phyloP scores from a whole-genome alignment of 805 yeast genomes.

The Candida hungchunana region DNA sequence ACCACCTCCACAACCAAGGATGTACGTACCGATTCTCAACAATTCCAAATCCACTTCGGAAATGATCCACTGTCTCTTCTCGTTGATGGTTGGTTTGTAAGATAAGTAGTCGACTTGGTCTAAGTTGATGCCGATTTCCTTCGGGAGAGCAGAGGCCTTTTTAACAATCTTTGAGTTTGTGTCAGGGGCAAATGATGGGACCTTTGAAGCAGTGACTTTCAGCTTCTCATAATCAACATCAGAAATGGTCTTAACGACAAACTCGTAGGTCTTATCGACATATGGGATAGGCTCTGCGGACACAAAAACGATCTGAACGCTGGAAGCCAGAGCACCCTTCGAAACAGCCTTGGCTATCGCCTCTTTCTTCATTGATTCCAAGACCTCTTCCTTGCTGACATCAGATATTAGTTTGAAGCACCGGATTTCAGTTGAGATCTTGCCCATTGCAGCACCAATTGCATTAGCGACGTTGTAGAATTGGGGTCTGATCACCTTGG shows the following conservation, averaged over 20 bases:
- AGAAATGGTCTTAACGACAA: slow-evolving; percentile 13
- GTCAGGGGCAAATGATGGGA: slow-evolving; percentile 8
- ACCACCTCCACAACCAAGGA: slow-evolving; percentile 48
- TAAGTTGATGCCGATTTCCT: slow-evolving; percentile 1
- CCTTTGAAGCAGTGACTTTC: slow-evolving; percentile 34
- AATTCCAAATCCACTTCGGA: slow-evolving; percentile 33
- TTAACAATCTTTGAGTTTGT: neutral
- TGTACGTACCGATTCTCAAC: slow-evolving; percentile 39
- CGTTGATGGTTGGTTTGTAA: slow-evolving; percentile 10
- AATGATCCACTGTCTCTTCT: slow-evolving; percentile 21
- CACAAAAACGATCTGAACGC: slow-evolving; percentile 22
- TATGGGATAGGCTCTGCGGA: slow-evolving; percentile 27
- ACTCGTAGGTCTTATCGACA: slow-evolving; percentile 25
- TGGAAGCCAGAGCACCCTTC: slow-evolving; percentile 23
- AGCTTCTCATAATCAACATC: slow-evolving; percentile 17
- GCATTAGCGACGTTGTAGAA: slow-evolving; percentile 43
- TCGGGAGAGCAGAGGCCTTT: neutral
- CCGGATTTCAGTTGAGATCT: slow-evolving; percentile 27
- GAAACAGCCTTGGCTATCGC: slow-evolving; percentile 18
- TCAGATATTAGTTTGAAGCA: slow-evolving; percentile 3
- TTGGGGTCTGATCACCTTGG: slow-evolving; percentile 37
- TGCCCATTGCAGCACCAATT: slow-evolving; percentile 45
- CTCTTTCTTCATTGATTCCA: slow-evolving; percentile 17
- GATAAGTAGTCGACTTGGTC: slow-evolving; percentile 20
- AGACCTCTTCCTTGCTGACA: slow-evolving; percentile 10